These are phyloP conservation scores for Nemophila menziesii DNA, from an alignment of 257 asterid species.

Conservation along the genomic window DNA sequence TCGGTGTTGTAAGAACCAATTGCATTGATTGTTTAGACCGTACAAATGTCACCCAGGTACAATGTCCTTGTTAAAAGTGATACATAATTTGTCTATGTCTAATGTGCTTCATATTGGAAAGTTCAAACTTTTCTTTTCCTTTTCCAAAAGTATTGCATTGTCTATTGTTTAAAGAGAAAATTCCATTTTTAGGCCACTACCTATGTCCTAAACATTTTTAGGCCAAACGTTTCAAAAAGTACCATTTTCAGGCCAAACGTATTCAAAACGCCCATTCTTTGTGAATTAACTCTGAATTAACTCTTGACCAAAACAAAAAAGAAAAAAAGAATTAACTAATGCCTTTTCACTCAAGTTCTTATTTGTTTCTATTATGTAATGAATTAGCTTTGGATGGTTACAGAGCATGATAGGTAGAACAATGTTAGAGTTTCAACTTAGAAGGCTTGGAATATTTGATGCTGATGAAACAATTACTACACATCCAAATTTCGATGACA, in stretches of 20 bases:
- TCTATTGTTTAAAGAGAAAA: no score
- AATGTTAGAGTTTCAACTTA: constrained; percentile 84
- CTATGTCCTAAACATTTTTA: no score
- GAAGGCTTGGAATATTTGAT: constrained; percentile 68
- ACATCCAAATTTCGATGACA: constrained; percentile 59
- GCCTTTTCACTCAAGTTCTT: background rate
- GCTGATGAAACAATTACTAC: constrained; percentile 54
- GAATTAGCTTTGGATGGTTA: constrained; percentile 8
- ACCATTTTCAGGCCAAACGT: background rate
- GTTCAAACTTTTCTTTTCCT: background rate
- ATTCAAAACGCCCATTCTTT: background rate
- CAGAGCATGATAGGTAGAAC: constrained; percentile 93
- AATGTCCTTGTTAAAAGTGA: constrained; percentile 1
- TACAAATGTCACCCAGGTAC: constrained; percentile 95
- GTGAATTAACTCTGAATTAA: background rate
- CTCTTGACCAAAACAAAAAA: no score
- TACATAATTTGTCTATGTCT: background rate
- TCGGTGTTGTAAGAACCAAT: constrained; percentile 83
- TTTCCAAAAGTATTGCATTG: no score
- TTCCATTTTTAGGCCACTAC: no score
- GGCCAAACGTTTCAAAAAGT: background rate
- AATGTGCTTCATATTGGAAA: background rate
- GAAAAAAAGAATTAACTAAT: no score
- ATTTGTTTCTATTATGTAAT: background rate
- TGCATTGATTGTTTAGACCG: constrained; percentile 96